Conservation (phyloP, 805 yeast species). For the Kregervanrija pseudodelftensis region DNA sequence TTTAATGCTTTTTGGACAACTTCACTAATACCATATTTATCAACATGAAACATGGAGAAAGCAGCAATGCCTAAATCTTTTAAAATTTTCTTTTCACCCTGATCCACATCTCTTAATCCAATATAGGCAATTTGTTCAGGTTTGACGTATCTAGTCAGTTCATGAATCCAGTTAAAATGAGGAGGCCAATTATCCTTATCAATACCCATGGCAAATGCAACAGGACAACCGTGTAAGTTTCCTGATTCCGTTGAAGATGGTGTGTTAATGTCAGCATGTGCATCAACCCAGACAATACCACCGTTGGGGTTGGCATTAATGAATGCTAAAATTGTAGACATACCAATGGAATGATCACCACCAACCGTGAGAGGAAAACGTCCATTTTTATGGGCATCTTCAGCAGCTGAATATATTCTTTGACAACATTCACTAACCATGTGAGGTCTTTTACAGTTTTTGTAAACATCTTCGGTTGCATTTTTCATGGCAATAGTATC, state of each 20-base stretch:
- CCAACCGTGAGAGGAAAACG: conserved; percentile 80
- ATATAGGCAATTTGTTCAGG: conserved; percentile 78
- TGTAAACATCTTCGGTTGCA: conserved; percentile 42
- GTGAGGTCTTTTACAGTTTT: conserved; percentile 60
- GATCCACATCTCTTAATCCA: conserved; percentile 90
- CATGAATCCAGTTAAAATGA: conserved; percentile 60
- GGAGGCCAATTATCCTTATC: conserved; percentile 62
- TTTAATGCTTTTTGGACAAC: conserved; percentile 90
- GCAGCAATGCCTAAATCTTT: conserved; percentile 70
- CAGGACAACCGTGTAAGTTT: conserved; percentile 95
- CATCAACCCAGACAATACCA: conserved; percentile 92
- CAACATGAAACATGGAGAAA: conserved; percentile 92
- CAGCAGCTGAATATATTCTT: conserved; percentile 55
- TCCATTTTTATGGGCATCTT: conserved; percentile 37
- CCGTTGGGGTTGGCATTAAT: conserved; percentile 76
- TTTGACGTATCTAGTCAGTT: conserved; percentile 52
- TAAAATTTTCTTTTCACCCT: conserved; percentile 71
- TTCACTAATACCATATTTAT: conserved; percentile 83
- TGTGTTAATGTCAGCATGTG: conserved; percentile 95
- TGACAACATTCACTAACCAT: conserved; percentile 71
- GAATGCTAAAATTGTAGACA: conserved; percentile 86
- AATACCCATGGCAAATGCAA: conserved; percentile 81
- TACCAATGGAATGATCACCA: conserved; percentile 95
- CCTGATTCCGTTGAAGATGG: conserved; percentile 79
- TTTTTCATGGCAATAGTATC: conserved; percentile 37